These are phyloP conservation scores for Ceratocystis diversiconidia DNA, from an alignment of 2,329 filamentous ascomycete species.

Conservation along the genomic window DNA sequence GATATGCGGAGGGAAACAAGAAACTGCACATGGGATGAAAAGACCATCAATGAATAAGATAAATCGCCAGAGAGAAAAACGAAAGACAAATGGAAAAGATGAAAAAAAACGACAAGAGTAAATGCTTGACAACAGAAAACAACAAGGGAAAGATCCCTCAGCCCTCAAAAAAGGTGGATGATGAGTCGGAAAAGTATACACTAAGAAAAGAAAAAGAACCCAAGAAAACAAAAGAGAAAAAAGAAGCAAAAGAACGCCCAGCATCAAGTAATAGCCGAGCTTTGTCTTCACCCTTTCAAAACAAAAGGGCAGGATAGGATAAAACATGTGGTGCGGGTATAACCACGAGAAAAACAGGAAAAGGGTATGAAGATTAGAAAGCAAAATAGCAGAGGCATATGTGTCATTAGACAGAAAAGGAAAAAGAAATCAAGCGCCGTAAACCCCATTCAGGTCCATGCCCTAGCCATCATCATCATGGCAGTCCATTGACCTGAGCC, in stretches of 20 bases:
- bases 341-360: neutral
- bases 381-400: neutral
- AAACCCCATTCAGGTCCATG: neutral
- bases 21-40: conserved; percentile 8
- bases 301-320: neutral
- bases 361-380: conserved; percentile 6
- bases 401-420: neutral
- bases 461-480: neutral
- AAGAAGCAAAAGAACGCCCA: neutral
- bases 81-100: neutral
- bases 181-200: conserved; percentile 9
- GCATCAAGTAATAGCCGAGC: neutral
- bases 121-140: conserved; percentile 8
- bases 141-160: neutral
- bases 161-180: conserved; percentile 15
- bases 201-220: conserved; percentile 21
- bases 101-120: neutral
- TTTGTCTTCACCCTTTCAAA: neutral
- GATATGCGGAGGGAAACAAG: conserved; percentile 6
- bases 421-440: neutral
- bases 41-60: conserved; percentile 6
- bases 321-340: neutral
- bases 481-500: neutral
- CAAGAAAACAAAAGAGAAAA: conserved; percentile 14
- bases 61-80: neutral